Base-by-base conservation (phyloP, 106 monocot genomes). In the Agapanthus africanus region DNA sequence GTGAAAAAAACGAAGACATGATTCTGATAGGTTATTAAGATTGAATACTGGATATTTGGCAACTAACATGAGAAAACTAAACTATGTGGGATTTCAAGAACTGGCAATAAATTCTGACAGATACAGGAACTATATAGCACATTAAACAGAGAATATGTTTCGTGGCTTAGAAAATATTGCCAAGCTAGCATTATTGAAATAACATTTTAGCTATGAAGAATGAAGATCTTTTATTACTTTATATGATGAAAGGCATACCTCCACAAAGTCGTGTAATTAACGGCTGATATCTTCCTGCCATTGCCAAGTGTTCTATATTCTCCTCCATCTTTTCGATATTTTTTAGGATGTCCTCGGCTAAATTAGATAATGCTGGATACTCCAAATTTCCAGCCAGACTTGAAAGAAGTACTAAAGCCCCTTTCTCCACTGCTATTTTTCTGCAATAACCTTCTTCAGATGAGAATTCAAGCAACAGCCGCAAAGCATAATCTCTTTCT, bases 251-350 rank as follows among this genome's bases (percentile, higher is more conserved):
- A 31, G 63, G 25, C 30, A 47, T 83, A 76, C 79, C 79, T 76
- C 67, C 36, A 9, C 72, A 76, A 46, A 79, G 73, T 49, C 54
- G 76, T 16, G 38, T 51, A 25, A 84, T 42, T 47, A 84, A 40
- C 40, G 84, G 76, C 42, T 84, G 79, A 73, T 79, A 84, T 70
- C 84, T 76, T 73, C 84, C 84, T 46, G 76, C 79, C 21, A 42
- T 66, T 44, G 79, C 76, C 35, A 84, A 76, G 49, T 37, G 66
- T 49, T 72, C 68, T 65, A 84, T 32, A 79, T 79, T 84, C 25
- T 69, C 79, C 38, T 84, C 79, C 46, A 65, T 50, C 47, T 33
- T 84, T 67, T 84, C 84, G 26, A 77, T 66, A 40, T 79, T 79
- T 38, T 65, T 79, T 9, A 79, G 66, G 3, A 79, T 33, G 30